Evolutionary conservation across 805 yeast species (phyloP), one percentile per base, ranked within the genome.

Genomic region (Spathaspora boniae): DNA sequence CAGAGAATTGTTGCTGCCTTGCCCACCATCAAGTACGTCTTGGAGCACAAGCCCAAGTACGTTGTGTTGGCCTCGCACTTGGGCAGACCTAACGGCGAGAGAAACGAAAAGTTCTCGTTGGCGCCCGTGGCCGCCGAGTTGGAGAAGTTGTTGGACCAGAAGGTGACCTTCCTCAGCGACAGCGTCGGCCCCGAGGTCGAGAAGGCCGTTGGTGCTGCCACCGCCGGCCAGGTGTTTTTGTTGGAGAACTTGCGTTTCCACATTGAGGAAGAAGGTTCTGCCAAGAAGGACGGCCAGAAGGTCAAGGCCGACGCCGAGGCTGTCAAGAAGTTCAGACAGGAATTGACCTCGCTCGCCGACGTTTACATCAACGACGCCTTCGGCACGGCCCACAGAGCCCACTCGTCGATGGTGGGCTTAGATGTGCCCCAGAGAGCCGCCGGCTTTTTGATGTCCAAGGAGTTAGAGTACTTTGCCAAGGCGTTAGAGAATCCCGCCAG

Each of bases 341-440:
- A 85, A 61, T 80, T 93, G 70, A 85, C 96, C 55, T 71, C 88
- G 38, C 76, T 93, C 58, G 98, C 97, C 51, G 99, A 93, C 58
- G 95, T 93, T 48, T 93, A 93, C 76, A 80, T 93, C 65, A 83
- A 93, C 73, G 99, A 93, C 66, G 98, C 97, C 41, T 93, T 93
- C 59, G 98, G 98, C 67, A 93, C 98, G 46, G 97, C 98, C 40
- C 99, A 93, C 84, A 87, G 98, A 78, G 98, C 98, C 46, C 98
- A 93, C 77, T 88, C 97, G 37, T 93, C 98, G 32, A 91, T 93
- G 89, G 99, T 93, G 57, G 99, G 99, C 61, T 76, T 93, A 54
- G 89, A 91, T 54, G 78, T 87, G 56, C 89, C 94, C 47, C 89
- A 87, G 73, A 85, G 93, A 72, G 99, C 98, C 56, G 84, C 97